Evolutionary conservation across 306 rosid species (phyloP).

Genomic region (Casuarina cunninghamiana): DNA sequence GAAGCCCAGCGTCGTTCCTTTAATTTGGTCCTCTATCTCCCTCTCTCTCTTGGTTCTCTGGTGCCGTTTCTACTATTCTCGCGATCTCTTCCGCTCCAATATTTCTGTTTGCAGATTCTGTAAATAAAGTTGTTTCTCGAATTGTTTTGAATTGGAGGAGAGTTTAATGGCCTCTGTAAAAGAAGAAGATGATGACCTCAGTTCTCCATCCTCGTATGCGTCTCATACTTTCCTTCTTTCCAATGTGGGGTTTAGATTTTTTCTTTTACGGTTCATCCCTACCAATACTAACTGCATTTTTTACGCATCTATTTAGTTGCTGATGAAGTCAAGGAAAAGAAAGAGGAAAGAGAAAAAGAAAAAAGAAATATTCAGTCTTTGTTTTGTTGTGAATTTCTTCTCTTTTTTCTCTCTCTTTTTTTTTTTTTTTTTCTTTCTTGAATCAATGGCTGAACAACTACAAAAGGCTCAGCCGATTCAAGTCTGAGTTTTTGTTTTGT

Average conservation of each 20-base stretch:
- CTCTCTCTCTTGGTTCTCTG: neutral
- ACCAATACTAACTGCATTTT: neutral
- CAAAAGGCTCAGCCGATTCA: too few species aligned
- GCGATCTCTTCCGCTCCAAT: neutral
- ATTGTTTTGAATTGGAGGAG: conserved; percentile 17
- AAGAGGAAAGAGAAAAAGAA: neutral
- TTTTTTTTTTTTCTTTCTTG: too few species aligned
- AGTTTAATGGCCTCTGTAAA: conserved; percentile 50
- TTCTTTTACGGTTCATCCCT: neutral
- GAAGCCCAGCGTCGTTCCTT: too few species aligned
- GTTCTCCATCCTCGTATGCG: conserved; percentile 53
- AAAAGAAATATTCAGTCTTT: neutral
- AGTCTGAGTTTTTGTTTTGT: too few species aligned
- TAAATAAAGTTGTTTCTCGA: neutral
- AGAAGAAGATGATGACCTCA: conserved; percentile 45
- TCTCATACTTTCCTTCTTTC: neutral
- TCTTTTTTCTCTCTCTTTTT: too few species aligned
- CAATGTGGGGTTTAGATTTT: neutral
- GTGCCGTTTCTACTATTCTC: neutral
- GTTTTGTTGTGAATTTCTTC: too few species aligned
- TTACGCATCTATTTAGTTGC: neutral
- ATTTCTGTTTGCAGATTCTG: neutral
- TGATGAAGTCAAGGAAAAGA: neutral
- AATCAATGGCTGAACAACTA: too few species aligned
- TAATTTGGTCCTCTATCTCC: too few species aligned